Evolutionary conservation across 805 yeast species (phyloP), one percentile per base, ranked within the genome.

Genomic region (Monosporozyma unispora): DNA sequence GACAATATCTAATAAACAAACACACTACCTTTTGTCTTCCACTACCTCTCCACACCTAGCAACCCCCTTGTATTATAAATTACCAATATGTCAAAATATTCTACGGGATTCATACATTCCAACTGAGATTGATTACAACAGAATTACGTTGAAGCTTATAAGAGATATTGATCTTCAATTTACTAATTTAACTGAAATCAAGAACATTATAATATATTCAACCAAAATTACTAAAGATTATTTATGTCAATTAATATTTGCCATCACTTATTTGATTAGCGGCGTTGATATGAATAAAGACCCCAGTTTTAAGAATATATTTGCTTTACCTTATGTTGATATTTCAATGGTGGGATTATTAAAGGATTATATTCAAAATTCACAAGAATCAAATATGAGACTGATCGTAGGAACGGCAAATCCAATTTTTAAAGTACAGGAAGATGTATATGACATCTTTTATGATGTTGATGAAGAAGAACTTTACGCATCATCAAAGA

Each of bases 331-430:
- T 2, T 73, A 80, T 28, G 68, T 81, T 40, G 89, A 83, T 54
- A 75, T 82, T 1, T 77, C 82, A 2, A 75, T 79, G 51, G 66
- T 81, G 42, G 81, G 78, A 51, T 54, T 74, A 1, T 61, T 80
- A 46, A 70, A 70, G 37, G 45, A 48, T 8, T 52, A 16, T 35
- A 35, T 8, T 9, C 39, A 35, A 35, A 18, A 22, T 66, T 59
- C 47, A 72, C 68, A 52, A 68, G 12, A 25, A 33, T n/a, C 57
- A 28, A 67, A 67, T 27, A 50, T 28, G 51, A 54, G 11, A 43
- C 78, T 70, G 55, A 66, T 84, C 45, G 75, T 84, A 2, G 91
- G 91, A 3, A 82, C 88, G 3, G 78, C 83, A 39, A 84, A 84
- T 59, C 77, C 83, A 14, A 75, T 81, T 39, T 77, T 84, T 59